Evolutionary conservation across 345 rosid species (phyloP).

Genomic region (Hibiscus tridactylites): DNA sequence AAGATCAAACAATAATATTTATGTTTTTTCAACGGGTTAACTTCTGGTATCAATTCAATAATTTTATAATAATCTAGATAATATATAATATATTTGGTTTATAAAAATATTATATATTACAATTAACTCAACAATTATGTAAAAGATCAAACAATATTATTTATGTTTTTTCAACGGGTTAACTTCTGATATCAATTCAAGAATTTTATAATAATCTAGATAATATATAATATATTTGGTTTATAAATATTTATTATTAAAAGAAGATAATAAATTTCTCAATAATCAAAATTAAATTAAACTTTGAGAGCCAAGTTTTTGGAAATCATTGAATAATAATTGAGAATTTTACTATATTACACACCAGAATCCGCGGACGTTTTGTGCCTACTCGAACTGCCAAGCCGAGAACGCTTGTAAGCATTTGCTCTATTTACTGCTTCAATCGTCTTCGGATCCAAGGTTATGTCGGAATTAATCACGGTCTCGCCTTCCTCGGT

Average conservation of each 20-base stretch:
- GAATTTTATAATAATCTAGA: neutral
- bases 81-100: too few species aligned
- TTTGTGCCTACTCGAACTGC: conserved; percentile 11
- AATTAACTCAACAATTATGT: too few species aligned
- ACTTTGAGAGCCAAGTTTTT: neutral
- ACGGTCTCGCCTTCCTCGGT: conserved; percentile 11
- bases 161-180: too few species aligned
- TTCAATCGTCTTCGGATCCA: conserved; percentile 7
- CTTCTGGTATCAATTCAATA: too few species aligned
- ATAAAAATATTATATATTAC: too few species aligned
- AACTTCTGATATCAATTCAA: too few species aligned
- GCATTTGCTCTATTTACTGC: conserved; percentile 22
- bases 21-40: too few species aligned
- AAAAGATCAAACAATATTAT: too few species aligned
- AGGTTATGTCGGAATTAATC: neutral
- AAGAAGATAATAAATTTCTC: neutral
- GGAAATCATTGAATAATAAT: neutral
- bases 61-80: too few species aligned
- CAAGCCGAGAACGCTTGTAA: conserved; percentile 15
- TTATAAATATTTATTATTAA: neutral
- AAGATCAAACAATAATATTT: too few species aligned
- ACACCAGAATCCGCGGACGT: neutral
- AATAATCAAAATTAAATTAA: neutral
- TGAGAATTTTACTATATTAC: neutral
- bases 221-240: neutral